Evolutionary conservation across 495 filamentous ascomycete species (phyloP).

Genomic region (Daldinia caldariorum): DNA sequence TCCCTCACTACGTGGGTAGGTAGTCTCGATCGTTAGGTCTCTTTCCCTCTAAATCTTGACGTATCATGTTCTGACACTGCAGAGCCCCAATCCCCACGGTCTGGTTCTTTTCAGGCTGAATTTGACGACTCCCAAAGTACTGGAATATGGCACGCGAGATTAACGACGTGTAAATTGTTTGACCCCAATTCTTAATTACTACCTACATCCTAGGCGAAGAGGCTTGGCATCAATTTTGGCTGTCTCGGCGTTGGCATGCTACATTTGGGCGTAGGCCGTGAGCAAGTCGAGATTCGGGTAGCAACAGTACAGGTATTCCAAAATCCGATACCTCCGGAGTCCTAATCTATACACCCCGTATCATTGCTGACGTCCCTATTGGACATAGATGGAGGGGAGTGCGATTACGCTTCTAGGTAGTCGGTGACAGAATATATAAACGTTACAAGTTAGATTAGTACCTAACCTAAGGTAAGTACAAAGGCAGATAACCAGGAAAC

Average conservation of each 20-base stretch:
- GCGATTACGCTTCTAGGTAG: not conserved
- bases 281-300: not conserved
- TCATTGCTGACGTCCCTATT: no score
- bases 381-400: not conserved
- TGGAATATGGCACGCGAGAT: constrained; percentile 14
- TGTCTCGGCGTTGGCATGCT: no score
- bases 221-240: no score
- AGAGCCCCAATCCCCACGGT: constrained; percentile 26
- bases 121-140: constrained; percentile 12
- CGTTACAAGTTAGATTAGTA: not conserved
- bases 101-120: constrained; percentile 41
- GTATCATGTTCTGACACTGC: constrained; percentile 16
- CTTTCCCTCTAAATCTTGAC: constrained; percentile 3
- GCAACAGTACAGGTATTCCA: not conserved
- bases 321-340: not conserved
- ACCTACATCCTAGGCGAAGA: no score
- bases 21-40: no score
- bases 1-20: not conserved
- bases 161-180: constrained; percentile 11
- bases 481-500: not conserved
- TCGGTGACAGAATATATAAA: not conserved
- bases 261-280: no score
- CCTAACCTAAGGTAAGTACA: no score
- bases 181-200: not conserved
- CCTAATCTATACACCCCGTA: no score